phyloP scores from a whole-genome alignment of 805 yeast species.

The Cyberlindnera samutprakarnensis region DNA sequence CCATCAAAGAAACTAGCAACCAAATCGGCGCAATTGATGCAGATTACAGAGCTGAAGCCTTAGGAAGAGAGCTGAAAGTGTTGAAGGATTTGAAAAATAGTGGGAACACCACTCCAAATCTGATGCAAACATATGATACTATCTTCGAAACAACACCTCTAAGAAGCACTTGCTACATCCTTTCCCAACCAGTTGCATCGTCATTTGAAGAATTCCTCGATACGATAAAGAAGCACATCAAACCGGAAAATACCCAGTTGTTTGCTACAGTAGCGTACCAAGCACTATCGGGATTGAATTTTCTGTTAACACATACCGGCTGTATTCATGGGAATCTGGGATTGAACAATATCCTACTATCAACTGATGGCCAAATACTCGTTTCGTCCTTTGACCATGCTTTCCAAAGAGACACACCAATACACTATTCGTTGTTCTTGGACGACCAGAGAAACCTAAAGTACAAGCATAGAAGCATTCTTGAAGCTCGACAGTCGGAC shows the following conservation, averaged over 20 bases:
- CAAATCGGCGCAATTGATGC: slow-evolving; percentile 1
- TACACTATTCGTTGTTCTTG: not conserved
- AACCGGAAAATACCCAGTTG: not conserved
- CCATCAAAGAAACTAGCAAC: slow-evolving; percentile 5
- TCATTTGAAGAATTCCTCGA: not conserved
- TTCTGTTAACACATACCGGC: not conserved
- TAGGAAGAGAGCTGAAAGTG: slow-evolving; percentile 1
- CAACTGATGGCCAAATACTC: not conserved
- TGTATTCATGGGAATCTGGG: slow-evolving; percentile 3
- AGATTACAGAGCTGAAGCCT: no score
- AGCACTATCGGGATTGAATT: not conserved
- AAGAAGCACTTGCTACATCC: slow-evolving; percentile 1
- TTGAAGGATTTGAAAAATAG: not conserved
- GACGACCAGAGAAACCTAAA: not conserved
- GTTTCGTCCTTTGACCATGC: slow-evolving; percentile 2
- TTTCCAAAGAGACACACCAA: not conserved
- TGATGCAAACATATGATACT: not conserved
- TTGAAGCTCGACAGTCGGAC: not conserved
- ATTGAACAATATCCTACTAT: slow-evolving; percentile 1
- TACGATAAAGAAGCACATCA: no score
- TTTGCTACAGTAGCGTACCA: not conserved
- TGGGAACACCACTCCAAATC: not conserved
- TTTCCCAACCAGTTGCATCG: slow-evolving; percentile 1
- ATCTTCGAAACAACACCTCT: slow-evolving; percentile 2
- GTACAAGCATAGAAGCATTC: not conserved